Percentiles rank a stretch among this genome's conserved stretches.
Conservation (phyloP, 2,329 filamentous ascomycete genomes). For the Leptographium lundbergii region DNA sequence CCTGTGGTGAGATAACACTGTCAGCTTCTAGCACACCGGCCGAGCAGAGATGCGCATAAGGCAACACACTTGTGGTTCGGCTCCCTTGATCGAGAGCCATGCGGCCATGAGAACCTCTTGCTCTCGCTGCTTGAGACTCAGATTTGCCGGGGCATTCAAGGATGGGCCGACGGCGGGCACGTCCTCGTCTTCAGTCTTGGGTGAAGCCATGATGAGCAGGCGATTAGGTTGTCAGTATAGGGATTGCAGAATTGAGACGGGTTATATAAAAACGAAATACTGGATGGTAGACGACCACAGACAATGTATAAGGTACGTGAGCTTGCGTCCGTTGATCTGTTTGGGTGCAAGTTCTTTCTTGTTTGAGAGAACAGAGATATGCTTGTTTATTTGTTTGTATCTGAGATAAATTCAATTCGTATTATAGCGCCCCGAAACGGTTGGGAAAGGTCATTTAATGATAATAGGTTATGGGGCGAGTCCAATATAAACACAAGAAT, state of each 20-base stretch:
- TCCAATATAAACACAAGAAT: too few relatives aligned
- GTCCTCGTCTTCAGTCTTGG: not conserved
- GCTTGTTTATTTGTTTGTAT: too few relatives aligned
- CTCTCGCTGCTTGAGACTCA: constrained; percentile 2
- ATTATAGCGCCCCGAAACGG: too few relatives aligned
- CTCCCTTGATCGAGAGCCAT: constrained; percentile 9
- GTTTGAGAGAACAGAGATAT: too few relatives aligned
- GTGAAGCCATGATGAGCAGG: not conserved
- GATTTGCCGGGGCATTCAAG: not conserved
- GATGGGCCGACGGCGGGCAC: not conserved
- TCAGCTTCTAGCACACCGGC: not conserved
- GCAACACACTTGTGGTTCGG: constrained; percentile 7
- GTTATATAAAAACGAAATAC: too few relatives aligned
- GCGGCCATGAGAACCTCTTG: constrained; percentile 10
- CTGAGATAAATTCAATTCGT: too few relatives aligned
- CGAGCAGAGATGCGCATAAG: not conserved
- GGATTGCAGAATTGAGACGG: not conserved
- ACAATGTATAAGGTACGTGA: too few relatives aligned
- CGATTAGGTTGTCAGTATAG: not conserved
- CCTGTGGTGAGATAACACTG: not conserved
- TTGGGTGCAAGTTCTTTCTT: too few relatives aligned
- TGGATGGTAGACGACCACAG: too few relatives aligned
- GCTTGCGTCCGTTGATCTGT: too few relatives aligned
- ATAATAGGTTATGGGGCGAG: too few relatives aligned
- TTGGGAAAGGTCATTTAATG: too few relatives aligned